Evolutionary conservation across 1,139 yeast species (phyloP), one percentile per base, ranked within the genome.

Genomic region (Yamadazyma siamensis): DNA sequence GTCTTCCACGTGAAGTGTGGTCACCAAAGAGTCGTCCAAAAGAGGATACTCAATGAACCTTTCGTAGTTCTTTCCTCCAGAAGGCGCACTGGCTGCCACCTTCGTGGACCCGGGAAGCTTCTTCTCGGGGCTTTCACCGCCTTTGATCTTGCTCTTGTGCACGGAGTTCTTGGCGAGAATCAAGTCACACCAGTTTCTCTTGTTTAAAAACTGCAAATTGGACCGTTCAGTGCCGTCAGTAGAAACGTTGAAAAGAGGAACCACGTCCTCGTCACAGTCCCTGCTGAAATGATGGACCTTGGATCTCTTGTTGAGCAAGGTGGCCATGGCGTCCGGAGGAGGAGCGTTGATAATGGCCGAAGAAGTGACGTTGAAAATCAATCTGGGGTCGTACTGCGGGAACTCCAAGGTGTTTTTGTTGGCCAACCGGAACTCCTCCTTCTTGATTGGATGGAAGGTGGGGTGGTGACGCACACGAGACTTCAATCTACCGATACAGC

Each of bases 321-420:
- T 61, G 0, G 95, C 94, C 82, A 89, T 82, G 11, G 81, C 79
- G 51, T 78, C 76, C 1, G 96, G 95, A 3, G 97, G 97, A 9
- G 98, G 96, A 0, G 94, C 80, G 56, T 89, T 89, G 26, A 83
- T 79, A 37, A 89, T 87, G 3, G 97, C 97, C 8, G 95, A 84
- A 13, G 94, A 80, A 29, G 86, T 80, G 21, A 91, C 76, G 52
- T 89, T 91, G 53, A 86, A 74, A 54, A 91, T 80, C 40, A 87
- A 71, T 36, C 94, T 62, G 18, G 84, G 81, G 55, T 89, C 96
- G 18, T 61, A 50, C 44, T 78, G 80, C 0, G 94, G 88, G 20
- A 60, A 45, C 6, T 61, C 53, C n/a, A 67, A 46, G 7, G 71
- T 59, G 19, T 67, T 53, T 5, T 53, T 44, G 40, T 71, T 71